Percentiles rank a stretch among this genome's conserved stretches.
Conservation (phyloP, 495 filamentous ascomycete genomes). For the Xylaria castorea region DNA sequence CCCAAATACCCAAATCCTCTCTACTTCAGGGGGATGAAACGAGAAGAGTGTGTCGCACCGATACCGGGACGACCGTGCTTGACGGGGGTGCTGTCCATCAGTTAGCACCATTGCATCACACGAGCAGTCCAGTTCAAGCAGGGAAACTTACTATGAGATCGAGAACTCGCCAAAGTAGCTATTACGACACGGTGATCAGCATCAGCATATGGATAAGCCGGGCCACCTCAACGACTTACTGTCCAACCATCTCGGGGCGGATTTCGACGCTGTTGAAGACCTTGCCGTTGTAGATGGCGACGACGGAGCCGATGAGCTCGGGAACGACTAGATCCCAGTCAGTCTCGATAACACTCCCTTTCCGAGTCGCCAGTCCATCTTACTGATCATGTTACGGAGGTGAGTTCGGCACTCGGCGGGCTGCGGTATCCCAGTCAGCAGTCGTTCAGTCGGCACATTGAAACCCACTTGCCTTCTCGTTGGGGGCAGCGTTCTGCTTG, state of each 20-base stretch:
- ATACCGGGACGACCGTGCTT: conserved; percentile 99
- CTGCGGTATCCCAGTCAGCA: conserved; percentile 6
- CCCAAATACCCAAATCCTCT: conserved; percentile 39
- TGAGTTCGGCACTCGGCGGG: conserved; percentile 97
- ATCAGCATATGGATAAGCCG: background rate
- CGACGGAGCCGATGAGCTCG: conserved; percentile 98
- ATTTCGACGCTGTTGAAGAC: conserved; percentile 99
- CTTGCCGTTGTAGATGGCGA: conserved; percentile 99
- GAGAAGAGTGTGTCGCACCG: conserved; percentile 99
- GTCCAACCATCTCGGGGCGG: conserved; percentile 99
- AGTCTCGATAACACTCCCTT: background rate
- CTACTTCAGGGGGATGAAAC: conserved; percentile 99
- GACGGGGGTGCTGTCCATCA: conserved; percentile 86
- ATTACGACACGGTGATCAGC: conserved; percentile 11
- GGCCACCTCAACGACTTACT: conserved; percentile 41
- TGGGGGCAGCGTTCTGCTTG: conserved; percentile 99
- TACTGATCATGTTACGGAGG: conserved; percentile 93
- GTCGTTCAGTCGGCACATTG: conserved; percentile 43
- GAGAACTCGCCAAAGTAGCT: conserved; percentile 97
- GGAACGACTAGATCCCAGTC: conserved; percentile 67
- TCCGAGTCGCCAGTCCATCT: background rate
- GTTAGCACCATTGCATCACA: conserved; percentile 26
- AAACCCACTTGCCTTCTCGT: conserved; percentile 73
- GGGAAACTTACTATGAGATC: conserved; percentile 89
- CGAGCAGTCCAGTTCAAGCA: background rate